Base-by-base conservation (phyloP, 2,329 filamentous ascomycete genomes). In the Pseudogymnoascus sp. region DNA sequence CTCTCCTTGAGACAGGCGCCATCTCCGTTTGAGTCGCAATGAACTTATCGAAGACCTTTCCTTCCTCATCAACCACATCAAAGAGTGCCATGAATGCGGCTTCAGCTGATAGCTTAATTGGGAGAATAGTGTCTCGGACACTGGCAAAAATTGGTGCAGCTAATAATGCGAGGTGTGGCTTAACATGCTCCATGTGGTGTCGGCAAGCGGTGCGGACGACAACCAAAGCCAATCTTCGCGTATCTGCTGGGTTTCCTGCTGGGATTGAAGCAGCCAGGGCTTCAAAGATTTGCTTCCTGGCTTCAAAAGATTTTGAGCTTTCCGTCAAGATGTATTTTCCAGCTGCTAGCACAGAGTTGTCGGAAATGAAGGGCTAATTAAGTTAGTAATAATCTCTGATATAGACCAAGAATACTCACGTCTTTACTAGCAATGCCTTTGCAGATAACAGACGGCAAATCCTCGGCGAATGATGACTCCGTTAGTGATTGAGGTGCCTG, bases 51-150 rank as follows among this genome's bases (percentile, higher is more conserved):
- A 97, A 97, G 19, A 97, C 86, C 66, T 85, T 87, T 64, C 81
- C 82, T 72, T 97, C 95, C 67, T 93, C 88, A 50, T 96, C 91
- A 1, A 93, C 91, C 1, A 97, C 93, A 47, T 85, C 86, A 78
- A 99, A 97, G 4, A 97, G 81, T 60, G 91, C 86, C 63, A 99
- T 83, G 76, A 99, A 97, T 0, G 93, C 92, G 11, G 93, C 93
- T 77, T 99, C 95, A 1, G 95, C 93, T 0, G 93, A 89, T 29
- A 99, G 82, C 77, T 99, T 99, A 72, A 99, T 88, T 0, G 96
- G 96, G 66, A 99, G 97, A 5, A 97, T 87, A 8, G 86, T 81
- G 74, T 99, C 95, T 64, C 96, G 86, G 29, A 99, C 95, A 62
- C 90, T 89, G 44, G 90, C 86, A 74, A 99, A 99, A 50, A 97